These are phyloP conservation scores for Henckelia pumila DNA, from an alignment of 257 asterid genomes.

Conservation along the genomic window DNA sequence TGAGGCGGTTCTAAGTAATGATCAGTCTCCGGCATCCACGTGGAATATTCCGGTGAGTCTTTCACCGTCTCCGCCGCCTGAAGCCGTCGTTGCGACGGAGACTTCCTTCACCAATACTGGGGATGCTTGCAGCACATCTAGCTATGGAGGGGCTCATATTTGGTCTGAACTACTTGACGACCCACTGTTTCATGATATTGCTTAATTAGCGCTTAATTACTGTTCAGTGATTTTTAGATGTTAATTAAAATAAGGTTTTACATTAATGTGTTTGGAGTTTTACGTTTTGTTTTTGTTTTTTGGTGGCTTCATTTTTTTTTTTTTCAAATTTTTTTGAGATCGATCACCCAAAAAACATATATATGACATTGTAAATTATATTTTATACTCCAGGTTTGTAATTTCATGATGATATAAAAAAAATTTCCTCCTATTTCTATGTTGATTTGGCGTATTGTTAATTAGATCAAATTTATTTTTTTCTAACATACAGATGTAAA, in stretches of 20 bases:
- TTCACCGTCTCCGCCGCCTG: conserved; percentile 27
- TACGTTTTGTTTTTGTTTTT: conserved; percentile 23
- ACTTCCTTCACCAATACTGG: conserved; percentile 27
- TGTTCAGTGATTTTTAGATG: background rate
- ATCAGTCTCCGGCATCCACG: conserved; percentile 34
- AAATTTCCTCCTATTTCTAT: background rate
- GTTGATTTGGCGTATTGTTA: background rate
- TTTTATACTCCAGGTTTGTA: conserved; percentile 7
- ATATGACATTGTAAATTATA: conserved; percentile 21
- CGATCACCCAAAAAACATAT: conserved; percentile 2
- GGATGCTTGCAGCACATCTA: conserved; percentile 48
- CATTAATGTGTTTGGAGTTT: conserved; percentile 31
- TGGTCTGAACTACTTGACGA: conserved; percentile 76
- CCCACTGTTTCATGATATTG: conserved; percentile 58
- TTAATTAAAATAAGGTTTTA: background rate
- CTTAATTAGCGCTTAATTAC: too few relatives aligned
- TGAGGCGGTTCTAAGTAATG: conserved; percentile 19
- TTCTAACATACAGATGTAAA: background rate
- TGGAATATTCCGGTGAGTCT: conserved; percentile 32
- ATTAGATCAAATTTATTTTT: too few relatives aligned
- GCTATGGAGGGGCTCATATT: conserved; percentile 52
- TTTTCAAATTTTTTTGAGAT: background rate
- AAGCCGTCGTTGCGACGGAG: conserved; percentile 29
- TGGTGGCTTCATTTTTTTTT: conserved; percentile 18
- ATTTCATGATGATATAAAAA: background rate